phyloP scores from a whole-genome alignment of 495 filamentous ascomycete genomes.

The Aspergillus sparsus region DNA sequence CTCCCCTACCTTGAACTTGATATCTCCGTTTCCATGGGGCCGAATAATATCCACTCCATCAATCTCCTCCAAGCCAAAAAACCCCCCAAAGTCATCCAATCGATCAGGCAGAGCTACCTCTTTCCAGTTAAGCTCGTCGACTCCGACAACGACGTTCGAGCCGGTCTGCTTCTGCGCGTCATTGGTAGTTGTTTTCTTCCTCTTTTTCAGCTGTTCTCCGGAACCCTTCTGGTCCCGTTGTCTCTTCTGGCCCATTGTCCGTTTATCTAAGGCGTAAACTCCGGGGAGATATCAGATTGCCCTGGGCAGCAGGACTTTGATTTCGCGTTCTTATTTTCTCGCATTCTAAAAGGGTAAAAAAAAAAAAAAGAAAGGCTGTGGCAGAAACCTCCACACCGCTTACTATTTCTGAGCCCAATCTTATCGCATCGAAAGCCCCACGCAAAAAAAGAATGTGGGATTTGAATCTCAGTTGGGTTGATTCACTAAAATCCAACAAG shows the following conservation, averaged over 20 bases:
- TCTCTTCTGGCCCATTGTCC: constrained; percentile 48
- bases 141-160: constrained; percentile 34
- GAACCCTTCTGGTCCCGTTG: constrained; percentile 47
- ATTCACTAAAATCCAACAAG: neutral
- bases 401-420: neutral
- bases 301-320: constrained; percentile 12
- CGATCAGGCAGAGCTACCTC: constrained; percentile 80
- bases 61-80: constrained; percentile 91
- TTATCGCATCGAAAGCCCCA: constrained; percentile 21
- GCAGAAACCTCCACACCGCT: neutral
- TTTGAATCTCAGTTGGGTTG: constrained; percentile 7
- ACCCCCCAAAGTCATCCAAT: constrained; percentile 89
- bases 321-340: constrained; percentile 8
- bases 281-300: constrained; percentile 7
- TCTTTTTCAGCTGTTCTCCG: constrained; percentile 46
- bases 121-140: constrained; percentile 80
- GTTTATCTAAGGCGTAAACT: neutral
- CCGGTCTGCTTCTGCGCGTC: constrained; percentile 23
- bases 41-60: constrained; percentile 81
- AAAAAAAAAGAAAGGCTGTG: neutral
- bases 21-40: constrained; percentile 32
- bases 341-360: neutral
- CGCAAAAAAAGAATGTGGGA: constrained; percentile 11
- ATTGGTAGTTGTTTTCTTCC: constrained; percentile 47
- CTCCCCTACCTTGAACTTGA: constrained; percentile 50